Evolutionary conservation across 805 yeast species (phyloP).

Genomic region (Wickerhamomyces queroliae): DNA sequence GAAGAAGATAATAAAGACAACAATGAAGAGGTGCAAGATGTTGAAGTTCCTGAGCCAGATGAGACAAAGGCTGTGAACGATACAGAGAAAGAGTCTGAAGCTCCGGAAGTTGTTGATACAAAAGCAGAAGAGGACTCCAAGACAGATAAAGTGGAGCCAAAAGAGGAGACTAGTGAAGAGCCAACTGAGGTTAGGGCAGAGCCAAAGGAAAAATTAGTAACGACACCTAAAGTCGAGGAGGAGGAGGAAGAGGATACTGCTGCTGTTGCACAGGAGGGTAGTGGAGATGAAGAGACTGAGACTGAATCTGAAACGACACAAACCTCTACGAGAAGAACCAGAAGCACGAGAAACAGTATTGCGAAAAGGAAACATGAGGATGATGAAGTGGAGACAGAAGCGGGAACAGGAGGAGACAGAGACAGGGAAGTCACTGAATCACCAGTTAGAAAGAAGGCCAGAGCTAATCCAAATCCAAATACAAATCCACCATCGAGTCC

Average conservation of each 20-base stretch:
- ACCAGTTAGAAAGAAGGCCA: constrained; percentile 10
- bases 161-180: constrained; percentile 6
- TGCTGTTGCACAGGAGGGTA: constrained; percentile 1
- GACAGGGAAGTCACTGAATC: not conserved
- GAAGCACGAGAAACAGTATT: constrained; percentile 13
- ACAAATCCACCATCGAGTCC: constrained; percentile 6
- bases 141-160: too few relatives aligned
- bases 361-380: constrained; percentile 17
- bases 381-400: constrained; percentile 10
- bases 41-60: not conserved
- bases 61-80: not conserved
- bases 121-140: too few relatives aligned
- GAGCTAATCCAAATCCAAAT: constrained; percentile 18
- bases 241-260: constrained; percentile 1
- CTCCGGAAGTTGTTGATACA: too few relatives aligned
- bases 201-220: too few relatives aligned
- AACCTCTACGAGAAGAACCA: constrained; percentile 1
- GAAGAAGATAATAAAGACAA: too few relatives aligned
- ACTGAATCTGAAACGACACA: too few relatives aligned
- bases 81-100: not conserved
- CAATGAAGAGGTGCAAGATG: not conserved
- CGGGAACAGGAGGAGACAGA: constrained; percentile 17
- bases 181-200: too few relatives aligned
- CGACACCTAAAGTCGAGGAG: constrained; percentile 4
- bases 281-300: constrained; percentile 3